Base-by-base conservation (phyloP, 116 monocot genomes). In the Posidonia oceanica region DNA sequence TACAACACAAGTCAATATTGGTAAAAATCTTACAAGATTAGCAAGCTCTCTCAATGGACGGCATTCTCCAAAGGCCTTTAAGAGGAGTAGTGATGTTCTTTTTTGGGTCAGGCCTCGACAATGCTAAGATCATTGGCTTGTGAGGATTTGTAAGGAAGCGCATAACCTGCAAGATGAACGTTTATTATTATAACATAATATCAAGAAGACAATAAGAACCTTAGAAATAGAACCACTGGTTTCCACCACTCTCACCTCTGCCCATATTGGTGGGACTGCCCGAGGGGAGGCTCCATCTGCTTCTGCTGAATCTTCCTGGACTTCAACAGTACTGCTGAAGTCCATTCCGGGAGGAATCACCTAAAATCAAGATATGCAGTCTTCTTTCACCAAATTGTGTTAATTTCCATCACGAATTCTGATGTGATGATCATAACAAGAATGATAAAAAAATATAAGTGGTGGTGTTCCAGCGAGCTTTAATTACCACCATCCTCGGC, bases 101-200 rank as follows among this genome's bases (percentile, higher is more conserved):
- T 69, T 98, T 98, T 14, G 98, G 98, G 63, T 98, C 93, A 57
- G 98, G 86, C 48, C 98, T 77, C 78, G 93, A 87, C 74, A 98
- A 83, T 54, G 98, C 98, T 63, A 98, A 87, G 65, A 98, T 98
- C 98, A 93, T 98, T 53, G 98, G 98, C 61, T 98, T 98, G 29
- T 87, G 86, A 41, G 98, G 98, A 64, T 98, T 98, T 23, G 90
- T 84, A 71, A 98, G 84, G 78, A 98, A 98, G 17, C 93, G 76
- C 93, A 98, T 93, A 69, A 98, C 85, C 98, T 98, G 81, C 7
- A 23, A 42, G 14, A 58, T n/a, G n/a, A n/a, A n/a, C n/a, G n/a
- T n/a, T n/a, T n/a, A n/a, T n/a, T n/a, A n/a, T n/a, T n/a, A n/a
- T n/a, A n/a, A n/a, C n/a, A n/a, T n/a, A n/a, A n/a, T n/a, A n/a